Evolutionary conservation across 257 asterid genomes (phyloP).

Genomic region (Solanum lycopersicoides): DNA sequence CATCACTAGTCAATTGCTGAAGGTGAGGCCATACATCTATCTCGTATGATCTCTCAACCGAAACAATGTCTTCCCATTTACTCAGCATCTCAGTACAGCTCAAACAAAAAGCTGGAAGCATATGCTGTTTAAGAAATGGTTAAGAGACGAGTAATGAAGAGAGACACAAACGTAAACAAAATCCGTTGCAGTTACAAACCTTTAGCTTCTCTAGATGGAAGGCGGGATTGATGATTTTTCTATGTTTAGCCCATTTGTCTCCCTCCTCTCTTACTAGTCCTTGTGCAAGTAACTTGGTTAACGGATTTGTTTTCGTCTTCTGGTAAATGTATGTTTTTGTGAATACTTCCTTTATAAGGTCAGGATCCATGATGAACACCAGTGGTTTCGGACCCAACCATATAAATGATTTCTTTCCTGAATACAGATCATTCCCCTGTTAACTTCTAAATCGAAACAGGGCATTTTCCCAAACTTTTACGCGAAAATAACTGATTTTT

Average conservation of each 20-base stretch:
- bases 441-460: not conserved
- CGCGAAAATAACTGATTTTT: no score
- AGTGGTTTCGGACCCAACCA: constrained; percentile 5
- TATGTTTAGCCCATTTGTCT: constrained; percentile 52
- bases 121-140: constrained; percentile 9
- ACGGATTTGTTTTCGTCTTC: constrained; percentile 29
- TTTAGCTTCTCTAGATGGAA: not conserved
- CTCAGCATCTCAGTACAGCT: constrained; percentile 24
- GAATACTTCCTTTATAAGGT: constrained; percentile 33
- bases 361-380: constrained; percentile 29
- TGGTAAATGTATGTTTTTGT: constrained; percentile 12
- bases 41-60: not conserved
- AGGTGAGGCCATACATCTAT: constrained; percentile 32
- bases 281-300: constrained; percentile 11
- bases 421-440: not conserved
- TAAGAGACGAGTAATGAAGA: not conserved
- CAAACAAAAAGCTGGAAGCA: constrained; percentile 34
- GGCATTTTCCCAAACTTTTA: no score
- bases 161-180: not conserved
- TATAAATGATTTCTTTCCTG: not conserved
- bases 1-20: constrained; percentile 18
- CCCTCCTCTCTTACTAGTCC: constrained; percentile 26
- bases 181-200: not conserved
- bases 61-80: not conserved
- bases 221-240: constrained; percentile 23